Evolutionary conservation across 345 rosid genomes (phyloP), one percentile per base, ranked within the genome.

Genomic region (Salix exigua): DNA sequence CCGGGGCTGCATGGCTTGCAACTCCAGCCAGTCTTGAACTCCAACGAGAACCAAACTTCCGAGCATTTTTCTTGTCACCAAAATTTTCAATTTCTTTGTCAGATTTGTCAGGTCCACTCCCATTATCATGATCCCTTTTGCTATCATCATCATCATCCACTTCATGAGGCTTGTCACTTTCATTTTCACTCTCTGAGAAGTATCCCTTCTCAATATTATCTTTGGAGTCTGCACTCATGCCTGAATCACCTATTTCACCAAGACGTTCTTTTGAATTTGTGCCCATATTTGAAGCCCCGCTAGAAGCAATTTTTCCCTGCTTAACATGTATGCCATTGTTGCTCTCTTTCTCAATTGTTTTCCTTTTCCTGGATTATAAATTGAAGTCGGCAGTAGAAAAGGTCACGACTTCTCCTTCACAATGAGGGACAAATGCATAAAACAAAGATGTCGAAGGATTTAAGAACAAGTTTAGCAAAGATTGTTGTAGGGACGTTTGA

Each of bases 331-430:
- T 80, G 48, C 16, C 51, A 64, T 61, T 71, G 8, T 66, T 73
- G 30, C 30, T 83, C 73, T 74, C 83, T 74, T 75, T 85, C 55
- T 85, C 84, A 35, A 28, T 71, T 30, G 35, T 62, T 72, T 42
- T 81, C 25, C 75, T 75, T 76, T 83, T 82, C 77, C 97, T 91
- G 86, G 83, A 79, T 60, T 53, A 73, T 23, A 73, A 38, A 53
- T 66, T 46, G 40, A 63, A 64, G 66, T 38, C 63, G 73, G 66
- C 77, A 23, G 21, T 66, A 73, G 63, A 64, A 61, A 69, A 58
- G 46, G 38, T 65, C 7, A 25, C 30, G 26, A 9, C 23, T 58
- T n/a, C 2, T 58, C 48, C 61, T 55, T 72, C 72, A n/a, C 63
- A n/a, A 23, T 3, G 28, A 1, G 18, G 74, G 38, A 14, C 6